Base-by-base conservation (phyloP, 2,329 filamentous ascomycete genomes). In the Fusarium azukiicola region DNA sequence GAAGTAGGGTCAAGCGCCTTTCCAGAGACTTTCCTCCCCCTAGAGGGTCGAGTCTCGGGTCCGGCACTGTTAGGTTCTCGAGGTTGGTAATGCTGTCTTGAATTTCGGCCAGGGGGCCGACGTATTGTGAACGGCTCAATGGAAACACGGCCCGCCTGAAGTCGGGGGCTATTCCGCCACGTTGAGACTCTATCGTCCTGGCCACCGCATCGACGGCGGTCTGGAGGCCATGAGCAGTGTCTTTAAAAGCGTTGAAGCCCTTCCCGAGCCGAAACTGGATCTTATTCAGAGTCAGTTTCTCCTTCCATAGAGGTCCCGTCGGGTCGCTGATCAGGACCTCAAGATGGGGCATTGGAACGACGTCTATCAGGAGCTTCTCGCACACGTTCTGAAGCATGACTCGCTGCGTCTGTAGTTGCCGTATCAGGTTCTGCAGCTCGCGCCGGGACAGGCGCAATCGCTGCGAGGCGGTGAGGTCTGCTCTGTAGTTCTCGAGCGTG, bases 361-460 rank as follows among this genome's bases (percentile, higher is more conserved):
- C 46, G 1, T 66, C 72, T 2, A 52, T 13, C 2, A 74, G 78
- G 4, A 79, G 27, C 16, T 71, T 75, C 40, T 75, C 74, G 46
- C 68, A 79, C 3, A 77, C 36, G 6, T 77, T 79, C 14, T 79
- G 54, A 1, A 79, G 21, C 9, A 50, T 75, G 16, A 69, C 27
- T 5, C 38, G 40, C 40, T 79, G 70, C 0, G 76, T 79, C 10
- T 69, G 50, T 2, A 79, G 70, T 11, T 69, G 73, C 3, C 61
- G 61, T 10, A 74, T 73, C 9, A 79, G 49, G 23, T 54, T 68
- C 23, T 67, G 49, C 1, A 77, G 64, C 12, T 71, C 63, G 16
- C 70, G 23, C 21, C 72, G 19, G 10, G 72, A 77, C 6, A 21
- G 67, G 4, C 67, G 49, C 4, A 12, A 74, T 4, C 50, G 19